A percentile compares a stretch with the other conserved stretches of the same genome.
These are phyloP conservation scores for Saccharata proteae DNA, from an alignment of 2,329 filamentous ascomycete species.

Conservation along the genomic window DNA sequence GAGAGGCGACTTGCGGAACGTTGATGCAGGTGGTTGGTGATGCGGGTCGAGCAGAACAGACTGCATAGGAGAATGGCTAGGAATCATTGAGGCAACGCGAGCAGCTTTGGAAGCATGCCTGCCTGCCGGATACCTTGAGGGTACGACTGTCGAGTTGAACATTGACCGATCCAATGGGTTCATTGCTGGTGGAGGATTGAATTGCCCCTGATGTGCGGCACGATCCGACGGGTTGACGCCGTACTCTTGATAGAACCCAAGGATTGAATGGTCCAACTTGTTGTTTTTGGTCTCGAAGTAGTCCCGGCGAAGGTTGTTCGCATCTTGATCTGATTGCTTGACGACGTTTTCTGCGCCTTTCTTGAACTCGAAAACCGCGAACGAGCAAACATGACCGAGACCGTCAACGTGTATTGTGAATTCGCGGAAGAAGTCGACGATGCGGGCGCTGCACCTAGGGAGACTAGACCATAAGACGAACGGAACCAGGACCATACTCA, in stretches of 20 bases:
- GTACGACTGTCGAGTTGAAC: background rate
- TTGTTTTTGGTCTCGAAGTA: conserved; percentile 93
- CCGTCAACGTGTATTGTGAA: conserved; percentile 97
- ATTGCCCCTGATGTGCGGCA: conserved; percentile 1
- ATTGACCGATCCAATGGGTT: conserved; percentile 4
- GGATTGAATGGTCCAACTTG: conserved; percentile 97
- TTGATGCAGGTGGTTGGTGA: conserved; percentile 51
- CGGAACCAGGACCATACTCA: conserved; percentile 86
- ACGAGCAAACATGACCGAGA: conserved; percentile 90
- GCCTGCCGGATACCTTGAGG: background rate
- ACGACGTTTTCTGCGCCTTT: conserved; percentile 52
- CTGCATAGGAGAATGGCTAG: no score
- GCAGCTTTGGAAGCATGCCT: no score
- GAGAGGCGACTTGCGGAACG: conserved; percentile 31
- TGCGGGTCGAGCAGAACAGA: conserved; percentile 65
- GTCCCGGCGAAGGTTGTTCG: conserved; percentile 59
- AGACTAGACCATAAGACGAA: conserved; percentile 79
- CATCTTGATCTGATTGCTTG: conserved; percentile 37
- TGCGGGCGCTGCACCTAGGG: conserved; percentile 77
- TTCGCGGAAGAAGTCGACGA: conserved; percentile 96
- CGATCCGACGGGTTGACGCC: conserved; percentile 10
- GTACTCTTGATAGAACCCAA: conserved; percentile 91
- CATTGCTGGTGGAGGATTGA: conserved; percentile 5
- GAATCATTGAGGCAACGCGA: no score
- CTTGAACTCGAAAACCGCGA: conserved; percentile 95